Evolutionary conservation across 1,284 basidiomycete species (phyloP), one percentile per base, ranked within the genome.

Genomic region (Takashimella koratensis): DNA sequence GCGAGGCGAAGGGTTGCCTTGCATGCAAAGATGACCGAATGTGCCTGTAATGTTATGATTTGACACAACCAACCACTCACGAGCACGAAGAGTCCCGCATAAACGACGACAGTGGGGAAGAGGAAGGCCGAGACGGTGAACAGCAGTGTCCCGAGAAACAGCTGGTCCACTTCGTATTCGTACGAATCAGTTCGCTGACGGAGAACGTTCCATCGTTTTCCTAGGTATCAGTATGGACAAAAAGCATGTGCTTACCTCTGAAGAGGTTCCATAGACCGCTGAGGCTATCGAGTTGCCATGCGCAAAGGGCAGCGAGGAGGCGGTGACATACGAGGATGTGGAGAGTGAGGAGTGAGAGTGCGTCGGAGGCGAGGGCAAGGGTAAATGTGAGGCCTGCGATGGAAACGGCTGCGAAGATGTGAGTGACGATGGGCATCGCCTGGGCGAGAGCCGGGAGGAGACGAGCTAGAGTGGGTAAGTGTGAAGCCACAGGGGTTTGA

Each of bases 91-190:
- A 93, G 77, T 0, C 83, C 74, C 61, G 94, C 92, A 71, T 95
- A 98, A 0, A 86, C 87, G 23, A 88, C 68, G 2, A 95, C 84
- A 0, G 96, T 98, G 1, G 96, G 95, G 53, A 90, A 86, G 4
- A 98, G 79, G 71, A 98, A 97, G 0, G 87, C 84, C 3, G 91
- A 81, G 16, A 97, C 81, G 0, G 93, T 97, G 77, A 98, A 98
- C 22, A 98, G 79, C 43, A 98, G 86, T 0, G 95, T 95, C 13
- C 95, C 95, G 25, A 98, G 85, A 25, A 98, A 80, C 11, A 98
- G 81, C 71, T 97, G 93, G 71, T 98, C 95, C 23, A 95, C 80
- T 58, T 95, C 90, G 68, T 97, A 97, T 59, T 86, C 83, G 81
- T 88, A 92, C 8, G 87, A 83, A 70, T 98, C 94, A 5, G 86